Evolutionary conservation across 2,329 filamentous ascomycete genomes (phyloP).

Genomic region (Clonostachys solani): DNA sequence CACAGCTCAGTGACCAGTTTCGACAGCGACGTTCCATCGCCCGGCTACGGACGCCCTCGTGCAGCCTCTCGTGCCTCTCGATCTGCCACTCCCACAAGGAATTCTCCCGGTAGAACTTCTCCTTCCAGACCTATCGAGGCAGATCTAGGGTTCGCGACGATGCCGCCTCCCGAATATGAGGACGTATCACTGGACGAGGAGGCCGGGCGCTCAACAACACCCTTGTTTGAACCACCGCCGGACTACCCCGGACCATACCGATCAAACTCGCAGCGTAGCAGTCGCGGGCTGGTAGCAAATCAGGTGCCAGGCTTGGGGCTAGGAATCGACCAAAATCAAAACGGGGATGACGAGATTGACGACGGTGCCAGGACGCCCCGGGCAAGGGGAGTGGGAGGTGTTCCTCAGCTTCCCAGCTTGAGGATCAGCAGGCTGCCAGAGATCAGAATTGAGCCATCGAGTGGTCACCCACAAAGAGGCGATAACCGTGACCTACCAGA

Average conservation of each 20-base stretch:
- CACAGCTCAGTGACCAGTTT: slow-evolving; percentile 53
- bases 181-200: slow-evolving; percentile 38
- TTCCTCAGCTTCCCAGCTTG: slow-evolving; percentile 48
- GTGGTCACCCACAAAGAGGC: slow-evolving; percentile 11
- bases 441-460: slow-evolving; percentile 55
- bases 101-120: too few relatives aligned
- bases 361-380: background rate
- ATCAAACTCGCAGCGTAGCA: slow-evolving; percentile 12
- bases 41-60: slow-evolving; percentile 27
- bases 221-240: slow-evolving; percentile 44
- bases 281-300: background rate
- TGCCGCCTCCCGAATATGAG: slow-evolving; percentile 53
- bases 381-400: slow-evolving; percentile 27
- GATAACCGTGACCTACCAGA: too few relatives aligned
- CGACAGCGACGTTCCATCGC: slow-evolving; percentile 38
- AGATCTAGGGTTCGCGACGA: slow-evolving; percentile 39
- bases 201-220: slow-evolving; percentile 31
- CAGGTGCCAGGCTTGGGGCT: background rate
- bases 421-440: slow-evolving; percentile 44
- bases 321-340: too few relatives aligned
- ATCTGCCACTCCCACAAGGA: too few relatives aligned
- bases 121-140: slow-evolving; percentile 42
- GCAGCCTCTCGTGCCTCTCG: slow-evolving; percentile 33
- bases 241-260: slow-evolving; percentile 39
- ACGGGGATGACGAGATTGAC: too few relatives aligned